These are phyloP conservation scores for Arthrobotrys megalospora DNA, from an alignment of 2,329 filamentous ascomycete genomes.

Conservation along the genomic window DNA sequence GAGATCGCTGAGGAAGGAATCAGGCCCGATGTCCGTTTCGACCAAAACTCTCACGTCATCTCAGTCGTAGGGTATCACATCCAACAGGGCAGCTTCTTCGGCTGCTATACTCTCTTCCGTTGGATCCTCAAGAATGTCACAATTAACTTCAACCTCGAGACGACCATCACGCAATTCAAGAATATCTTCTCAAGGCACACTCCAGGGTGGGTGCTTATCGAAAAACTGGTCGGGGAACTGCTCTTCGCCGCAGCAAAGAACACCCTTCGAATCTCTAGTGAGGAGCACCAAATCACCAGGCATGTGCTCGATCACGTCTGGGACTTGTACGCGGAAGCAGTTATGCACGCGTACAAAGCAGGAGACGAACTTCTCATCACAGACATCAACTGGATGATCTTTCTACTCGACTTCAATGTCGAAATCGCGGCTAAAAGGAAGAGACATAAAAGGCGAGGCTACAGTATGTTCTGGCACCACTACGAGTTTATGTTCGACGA, in stretches of 20 bases:
- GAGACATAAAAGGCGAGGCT: background rate
- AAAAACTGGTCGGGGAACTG: conserved; percentile 27
- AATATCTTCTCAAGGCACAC: conserved; percentile 11
- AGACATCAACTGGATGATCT: conserved; percentile 25
- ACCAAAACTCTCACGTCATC: conserved; percentile 14
- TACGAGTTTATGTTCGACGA: conserved; percentile 5
- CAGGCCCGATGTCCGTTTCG: background rate
- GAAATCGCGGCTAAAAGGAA: conserved; percentile 3
- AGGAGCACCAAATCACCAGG: background rate
- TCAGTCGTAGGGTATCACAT: conserved; percentile 30
- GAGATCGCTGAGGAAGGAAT: background rate
- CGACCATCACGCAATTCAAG: background rate
- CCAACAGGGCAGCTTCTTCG: conserved; percentile 40
- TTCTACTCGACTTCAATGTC: conserved; percentile 17
- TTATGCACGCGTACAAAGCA: conserved; percentile 5
- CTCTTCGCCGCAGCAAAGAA: conserved; percentile 30
- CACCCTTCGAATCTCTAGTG: background rate
- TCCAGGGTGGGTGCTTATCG: conserved; percentile 4
- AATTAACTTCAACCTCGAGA: background rate
- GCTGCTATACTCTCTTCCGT: conserved; percentile 25
- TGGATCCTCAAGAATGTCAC: conserved; percentile 37
- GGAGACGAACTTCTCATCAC: conserved; percentile 32
- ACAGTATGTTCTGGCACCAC: background rate
- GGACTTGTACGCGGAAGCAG: background rate
- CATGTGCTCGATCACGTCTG: conserved; percentile 15